Percentiles rank a stretch among this genome's conserved stretches.
These are phyloP conservation scores for Floccularia luteovirens DNA, from an alignment of 768 basidiomycete genomes.

Conservation along the genomic window DNA sequence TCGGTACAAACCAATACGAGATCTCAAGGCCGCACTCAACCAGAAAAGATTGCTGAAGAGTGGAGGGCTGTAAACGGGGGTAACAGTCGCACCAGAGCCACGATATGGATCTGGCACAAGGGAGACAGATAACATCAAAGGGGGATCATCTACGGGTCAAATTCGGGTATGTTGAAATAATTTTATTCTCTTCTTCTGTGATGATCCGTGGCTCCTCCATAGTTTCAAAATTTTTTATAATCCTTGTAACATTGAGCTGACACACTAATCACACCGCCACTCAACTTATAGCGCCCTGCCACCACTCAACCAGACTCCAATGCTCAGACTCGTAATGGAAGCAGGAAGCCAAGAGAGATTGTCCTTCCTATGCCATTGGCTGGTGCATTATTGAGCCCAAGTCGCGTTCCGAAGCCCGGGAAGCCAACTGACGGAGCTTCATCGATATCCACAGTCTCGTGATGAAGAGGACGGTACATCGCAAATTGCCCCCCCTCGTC, in stretches of 20 bases:
- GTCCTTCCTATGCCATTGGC: conserved; percentile 13
- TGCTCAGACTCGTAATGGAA: conserved; percentile 5
- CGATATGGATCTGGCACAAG: too few relatives aligned
- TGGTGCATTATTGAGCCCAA: conserved; percentile 8
- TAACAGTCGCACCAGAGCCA: too few relatives aligned
- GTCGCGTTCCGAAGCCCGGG: not conserved
- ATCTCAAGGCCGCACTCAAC: conserved; percentile 7
- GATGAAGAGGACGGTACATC: too few relatives aligned
- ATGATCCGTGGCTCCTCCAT: too few relatives aligned
- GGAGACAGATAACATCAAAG: too few relatives aligned
- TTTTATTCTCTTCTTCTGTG: too few relatives aligned
- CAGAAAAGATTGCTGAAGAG: conserved; percentile 21
- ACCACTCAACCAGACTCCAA: conserved; percentile 5
- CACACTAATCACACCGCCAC: too few relatives aligned
- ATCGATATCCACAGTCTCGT: conserved; percentile 6
- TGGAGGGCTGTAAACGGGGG: conserved; percentile 24
- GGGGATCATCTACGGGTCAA: too few relatives aligned
- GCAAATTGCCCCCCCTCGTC: too few relatives aligned
- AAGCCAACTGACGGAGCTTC: not conserved
- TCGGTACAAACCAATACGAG: not conserved
- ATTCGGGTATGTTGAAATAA: too few relatives aligned
- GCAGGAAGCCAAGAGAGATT: conserved; percentile 23
- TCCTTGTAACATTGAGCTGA: too few relatives aligned
- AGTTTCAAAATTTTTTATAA: too few relatives aligned
- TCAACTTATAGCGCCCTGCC: conserved; percentile 5